phyloP scores from a whole-genome alignment of 495 filamentous ascomycete species.

The Neurospora sp. region DNA sequence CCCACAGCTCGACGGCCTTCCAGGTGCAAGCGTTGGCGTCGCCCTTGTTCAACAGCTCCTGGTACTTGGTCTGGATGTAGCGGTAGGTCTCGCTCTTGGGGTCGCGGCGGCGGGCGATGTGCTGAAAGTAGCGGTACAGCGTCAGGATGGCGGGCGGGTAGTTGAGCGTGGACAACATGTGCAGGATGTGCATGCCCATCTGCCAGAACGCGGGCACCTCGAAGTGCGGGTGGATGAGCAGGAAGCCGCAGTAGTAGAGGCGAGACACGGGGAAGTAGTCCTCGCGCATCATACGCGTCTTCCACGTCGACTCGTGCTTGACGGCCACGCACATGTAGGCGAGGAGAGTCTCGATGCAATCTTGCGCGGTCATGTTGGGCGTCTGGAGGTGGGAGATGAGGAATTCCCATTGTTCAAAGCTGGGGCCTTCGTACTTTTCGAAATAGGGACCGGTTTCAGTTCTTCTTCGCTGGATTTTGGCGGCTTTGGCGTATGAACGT shows the following conservation, averaged over 20 bases:
- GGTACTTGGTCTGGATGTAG: slow-evolving; percentile 1
- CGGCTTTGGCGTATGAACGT: neutral
- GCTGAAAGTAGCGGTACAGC: slow-evolving; percentile 1
- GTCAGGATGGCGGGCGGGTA: slow-evolving; percentile 19
- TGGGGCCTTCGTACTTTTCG: slow-evolving; percentile 16
- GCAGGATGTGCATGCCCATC: slow-evolving; percentile 16
- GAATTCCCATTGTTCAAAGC: slow-evolving; percentile 13
- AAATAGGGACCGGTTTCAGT: slow-evolving; percentile 3
- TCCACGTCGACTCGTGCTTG: slow-evolving; percentile 6
- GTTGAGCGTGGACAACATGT: slow-evolving; percentile 11
- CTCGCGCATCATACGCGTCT: slow-evolving; percentile 8
- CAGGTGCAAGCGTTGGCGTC: slow-evolving; percentile 15
- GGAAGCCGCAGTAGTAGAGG: slow-evolving; percentile 12
- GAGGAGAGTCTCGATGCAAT: slow-evolving; percentile 10
- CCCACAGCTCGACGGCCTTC: slow-evolving; percentile 4
- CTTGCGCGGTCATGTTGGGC: slow-evolving; percentile 12
- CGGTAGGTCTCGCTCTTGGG: neutral
- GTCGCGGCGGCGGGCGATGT: neutral
- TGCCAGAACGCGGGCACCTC: neutral
- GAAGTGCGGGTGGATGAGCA: slow-evolving; percentile 1
- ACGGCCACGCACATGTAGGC: slow-evolving; percentile 17
- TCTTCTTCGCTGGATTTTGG: neutral
- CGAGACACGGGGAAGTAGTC: neutral
- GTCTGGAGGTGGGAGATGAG: neutral
- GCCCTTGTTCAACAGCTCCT: neutral